Evolutionary conservation across 495 filamentous ascomycete genomes (phyloP), one percentile per base, ranked within the genome.

Genomic region (Trichoderma gamsii): DNA sequence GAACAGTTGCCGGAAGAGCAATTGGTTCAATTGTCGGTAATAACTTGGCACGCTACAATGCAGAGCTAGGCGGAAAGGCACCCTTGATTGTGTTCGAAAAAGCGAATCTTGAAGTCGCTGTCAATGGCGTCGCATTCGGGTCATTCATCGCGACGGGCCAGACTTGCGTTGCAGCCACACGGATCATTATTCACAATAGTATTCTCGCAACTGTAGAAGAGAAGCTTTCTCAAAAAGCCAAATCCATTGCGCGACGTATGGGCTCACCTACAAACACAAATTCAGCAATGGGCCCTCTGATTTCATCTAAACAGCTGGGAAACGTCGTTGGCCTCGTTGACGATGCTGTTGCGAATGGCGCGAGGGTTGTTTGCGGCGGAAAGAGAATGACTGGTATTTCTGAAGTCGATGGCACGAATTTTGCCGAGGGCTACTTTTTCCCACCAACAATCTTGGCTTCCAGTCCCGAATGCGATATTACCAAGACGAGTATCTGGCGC

Each of bases 31-130:
- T 82, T 15, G 85, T 79, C 0, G 82, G 83, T 2, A 70, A 74
- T 13, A 86, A 87, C 68, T 71, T 89, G 49, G 79, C 81, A 18
- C 80, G 79, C 21, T 84, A 84, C 63, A 87, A 84, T 21, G 84
- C 85, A 0, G 86, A 89, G 71, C 70, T 88, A 18, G 87, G 86
- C 1, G 87, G 87, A 0, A 88, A 89, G 72, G 85, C 85, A 0
- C 85, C 86, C 0, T 73, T 88, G 12, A 69, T 87, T 43, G 77
- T 88, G 12, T 87, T 87, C 51, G 72, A 79, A 23, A 75, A 81
- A 32, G 79, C 85, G 3, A 78, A 86, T 41, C 65, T 87, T 5
- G 77, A 81, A 52, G 70, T 76, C 5, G 83, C 85, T 5, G 84
- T 86, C 12, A 84, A 87, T 68, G 85, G 84, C 11, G 83, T 87